These are phyloP conservation scores for Cymbopogon flexuosus DNA, from an alignment of 202 grass and related monocot genomes.

Conservation along the genomic window DNA sequence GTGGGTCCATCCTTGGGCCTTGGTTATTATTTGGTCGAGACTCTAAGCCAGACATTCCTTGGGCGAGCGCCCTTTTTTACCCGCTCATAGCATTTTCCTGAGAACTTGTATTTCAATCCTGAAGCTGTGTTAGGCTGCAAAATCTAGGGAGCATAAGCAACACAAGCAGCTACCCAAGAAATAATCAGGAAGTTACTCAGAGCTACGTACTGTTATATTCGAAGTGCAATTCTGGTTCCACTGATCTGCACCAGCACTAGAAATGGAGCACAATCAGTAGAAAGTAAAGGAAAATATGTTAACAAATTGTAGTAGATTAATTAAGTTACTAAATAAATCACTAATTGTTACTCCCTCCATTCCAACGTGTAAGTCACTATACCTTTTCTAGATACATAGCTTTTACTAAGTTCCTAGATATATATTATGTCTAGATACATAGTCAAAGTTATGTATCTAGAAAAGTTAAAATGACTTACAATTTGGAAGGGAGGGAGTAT, in stretches of 20 bases:
- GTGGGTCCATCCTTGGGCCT: neutral
- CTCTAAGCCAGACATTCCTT: conserved; percentile 24
- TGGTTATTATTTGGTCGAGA: conserved; percentile 29
- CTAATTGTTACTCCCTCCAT: neutral
- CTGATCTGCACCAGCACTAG: conserved; percentile 40
- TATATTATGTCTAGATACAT: neutral
- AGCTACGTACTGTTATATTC: conserved; percentile 24
- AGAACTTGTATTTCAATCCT: conserved; percentile 33
- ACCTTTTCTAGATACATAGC: neutral
- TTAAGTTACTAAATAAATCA: neutral
- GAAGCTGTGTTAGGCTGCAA: conserved; percentile 23
- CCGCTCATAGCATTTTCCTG: conserved; percentile 44
- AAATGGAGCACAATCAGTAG: conserved; percentile 25
- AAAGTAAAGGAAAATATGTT: neutral
- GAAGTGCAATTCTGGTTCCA: conserved; percentile 13
- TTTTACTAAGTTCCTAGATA: neutral
- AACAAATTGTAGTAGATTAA: neutral
- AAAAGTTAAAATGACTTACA: neutral
- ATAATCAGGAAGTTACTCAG: neutral
- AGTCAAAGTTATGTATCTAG: neutral
- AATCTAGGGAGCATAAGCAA: neutral
- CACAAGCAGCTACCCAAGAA: neutral
- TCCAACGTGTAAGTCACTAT: neutral
- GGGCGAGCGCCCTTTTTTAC: neutral
- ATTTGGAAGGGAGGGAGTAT: neutral